A percentile compares a stretch with the other conserved stretches of the same genome.
Conservation (phyloP, 805 yeast species). For the Zygotorulaspora chibaensis region DNA sequence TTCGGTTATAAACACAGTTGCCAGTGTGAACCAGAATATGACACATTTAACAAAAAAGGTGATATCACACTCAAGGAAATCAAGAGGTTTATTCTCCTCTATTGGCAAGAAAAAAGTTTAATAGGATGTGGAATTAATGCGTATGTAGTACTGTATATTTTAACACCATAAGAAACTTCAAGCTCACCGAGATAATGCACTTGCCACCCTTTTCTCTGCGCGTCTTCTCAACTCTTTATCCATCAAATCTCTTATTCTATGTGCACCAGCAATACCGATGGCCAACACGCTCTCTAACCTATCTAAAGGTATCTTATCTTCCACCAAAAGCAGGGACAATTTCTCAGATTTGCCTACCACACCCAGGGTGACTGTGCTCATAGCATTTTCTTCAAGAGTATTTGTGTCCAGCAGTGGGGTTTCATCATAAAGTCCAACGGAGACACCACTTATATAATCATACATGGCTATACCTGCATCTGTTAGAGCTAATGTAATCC, state of each 20-base stretch:
- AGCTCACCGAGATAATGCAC: conserved; percentile 25
- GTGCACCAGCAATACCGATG: conserved; percentile 83
- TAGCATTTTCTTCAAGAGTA: conserved; percentile 75
- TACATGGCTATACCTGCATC: conserved; percentile 96
- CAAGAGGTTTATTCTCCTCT: conserved; percentile 48
- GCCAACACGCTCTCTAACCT: conserved; percentile 69
- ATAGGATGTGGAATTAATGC: conserved; percentile 20
- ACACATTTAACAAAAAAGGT: conserved; percentile 48
- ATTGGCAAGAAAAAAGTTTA: conserved; percentile 52
- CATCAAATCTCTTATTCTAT: conserved; percentile 77
- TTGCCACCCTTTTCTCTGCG: conserved; percentile 56
- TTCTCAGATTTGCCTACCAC: conserved; percentile 79
- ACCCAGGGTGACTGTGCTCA: conserved; percentile 78
- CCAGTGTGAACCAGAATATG: conserved; percentile 44
- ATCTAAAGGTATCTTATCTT: conserved; percentile 82
- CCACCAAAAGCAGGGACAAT: conserved; percentile 69
- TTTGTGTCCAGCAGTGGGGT: conserved; percentile 80
- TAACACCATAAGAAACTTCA: background rate
- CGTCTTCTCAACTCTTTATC: conserved; percentile 76
- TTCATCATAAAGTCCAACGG: conserved; percentile 74
- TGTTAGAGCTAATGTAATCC: conserved; percentile 81
- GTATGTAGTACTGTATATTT: background rate
- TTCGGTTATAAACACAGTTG: conserved; percentile 39
- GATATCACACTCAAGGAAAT: conserved; percentile 47
- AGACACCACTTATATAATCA: conserved; percentile 78